Base-by-base conservation (phyloP, 2,329 filamentous ascomycete genomes). In the Knufia fluminis region DNA sequence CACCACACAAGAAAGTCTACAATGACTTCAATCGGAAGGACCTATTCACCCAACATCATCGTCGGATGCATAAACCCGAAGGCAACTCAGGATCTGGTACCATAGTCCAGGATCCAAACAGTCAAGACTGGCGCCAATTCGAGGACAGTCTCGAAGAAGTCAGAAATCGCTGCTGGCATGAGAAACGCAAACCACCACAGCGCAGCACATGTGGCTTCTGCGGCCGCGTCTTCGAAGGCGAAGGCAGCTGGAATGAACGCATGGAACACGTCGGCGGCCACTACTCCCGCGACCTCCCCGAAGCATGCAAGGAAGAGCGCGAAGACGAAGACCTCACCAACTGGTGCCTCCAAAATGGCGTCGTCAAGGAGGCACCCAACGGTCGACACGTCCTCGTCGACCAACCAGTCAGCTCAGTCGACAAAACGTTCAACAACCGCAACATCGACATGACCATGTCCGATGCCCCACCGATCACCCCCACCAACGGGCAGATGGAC, bases 11-110 rank as follows among this genome's bases (percentile, higher is more conserved):
- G 31, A 55, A 55, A n/a, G 53, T 60, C 22, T 59, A 63, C 36
- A 81, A 83, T 59, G 82, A 80, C 65, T 95, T 95, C 72, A 94
- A 94, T 66, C 85, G 90, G 60, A 94, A 94, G 64, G 90, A 96
- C 61, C 78, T 96, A 10, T 95, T 90, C 68, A 87, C 84, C 0
- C 88, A 94, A 61, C 91, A 96, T 62, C 74, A 92, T 1, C 79
- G 86, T 4, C 83, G 91, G 43, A 94, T 94, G 86, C 90, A 96
- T 62, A 72, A 77, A 43, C 57, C 57, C n/a, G 57, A 59, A 14
- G 46, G 50, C 31, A 52, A 51, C 10, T 51, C 57, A 19, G 57
- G 57, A 23, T 57, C 57, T 9, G 53, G 41, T 9, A 46, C 51
- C 7, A 4, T 41, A 6, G 31, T 53, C 7, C 49, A 31, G 22